Evolutionary conservation across 495 filamentous ascomycete species (phyloP).

Genomic region (Neurospora discreta): DNA sequence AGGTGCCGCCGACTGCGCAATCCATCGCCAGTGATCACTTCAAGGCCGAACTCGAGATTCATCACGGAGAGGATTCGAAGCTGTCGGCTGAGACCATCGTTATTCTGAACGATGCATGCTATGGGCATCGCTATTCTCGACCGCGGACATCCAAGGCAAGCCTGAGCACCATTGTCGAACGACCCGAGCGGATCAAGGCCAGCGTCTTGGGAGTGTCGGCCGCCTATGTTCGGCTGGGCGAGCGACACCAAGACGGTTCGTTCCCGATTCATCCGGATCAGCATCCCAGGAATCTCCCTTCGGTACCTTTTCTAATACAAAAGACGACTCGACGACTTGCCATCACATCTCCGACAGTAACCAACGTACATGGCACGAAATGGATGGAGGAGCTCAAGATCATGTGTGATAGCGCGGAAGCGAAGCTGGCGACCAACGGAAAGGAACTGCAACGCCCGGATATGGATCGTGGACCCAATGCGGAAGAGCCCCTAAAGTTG

Average conservation of each 20-base stretch:
- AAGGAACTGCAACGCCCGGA: conserved; percentile 62
- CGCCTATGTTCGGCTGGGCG: conserved; percentile 83
- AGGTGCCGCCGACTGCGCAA: conserved; percentile 44
- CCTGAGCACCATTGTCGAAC: conserved; percentile 72
- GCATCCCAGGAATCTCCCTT: conserved; percentile 40
- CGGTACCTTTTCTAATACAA: conserved; percentile 69
- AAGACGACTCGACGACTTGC: conserved; percentile 57
- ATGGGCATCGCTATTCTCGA: conserved; percentile 79
- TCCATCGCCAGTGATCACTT: conserved; percentile 63
- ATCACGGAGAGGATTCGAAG: conserved; percentile 40
- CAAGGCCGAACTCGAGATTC: conserved; percentile 52
- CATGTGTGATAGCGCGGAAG: conserved; percentile 72
- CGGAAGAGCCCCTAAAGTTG: conserved; percentile 40
- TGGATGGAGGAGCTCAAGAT: conserved; percentile 87
- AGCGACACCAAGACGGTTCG: conserved; percentile 60
- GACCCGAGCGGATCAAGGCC: conserved; percentile 85
- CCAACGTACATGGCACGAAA: conserved; percentile 68
- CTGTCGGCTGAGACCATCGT: conserved; percentile 57
- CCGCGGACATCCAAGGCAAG: conserved; percentile 56
- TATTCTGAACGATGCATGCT: conserved; percentile 84
- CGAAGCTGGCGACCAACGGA: conserved; percentile 56
- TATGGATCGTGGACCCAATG: conserved; percentile 33
- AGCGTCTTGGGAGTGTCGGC: conserved; percentile 66
- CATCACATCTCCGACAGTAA: conserved; percentile 58
- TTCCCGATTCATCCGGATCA: conserved; percentile 46